Evolutionary conservation across 169 alveolate species (phyloP).

Genomic region (Plasmodium gaboni): DNA sequence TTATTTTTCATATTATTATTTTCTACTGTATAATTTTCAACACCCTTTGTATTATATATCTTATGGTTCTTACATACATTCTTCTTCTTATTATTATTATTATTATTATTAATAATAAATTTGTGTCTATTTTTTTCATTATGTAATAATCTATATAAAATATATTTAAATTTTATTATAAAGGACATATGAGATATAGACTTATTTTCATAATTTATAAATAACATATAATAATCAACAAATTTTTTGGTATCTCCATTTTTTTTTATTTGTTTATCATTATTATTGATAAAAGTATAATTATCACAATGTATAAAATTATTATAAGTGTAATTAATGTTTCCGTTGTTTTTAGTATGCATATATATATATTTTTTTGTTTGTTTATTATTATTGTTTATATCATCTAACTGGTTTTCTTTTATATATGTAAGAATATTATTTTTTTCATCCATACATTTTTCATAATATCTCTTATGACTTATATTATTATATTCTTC

Average conservation of each 20-base stretch:
- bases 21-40: too few species aligned
- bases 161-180: neutral
- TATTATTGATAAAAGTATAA: too few species aligned
- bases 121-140: neutral
- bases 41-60: too few species aligned
- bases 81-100: neutral
- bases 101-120: neutral
- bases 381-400: too few species aligned
- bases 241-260: constrained; percentile 18
- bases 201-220: constrained; percentile 9
- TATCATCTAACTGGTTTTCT: too few species aligned
- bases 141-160: neutral
- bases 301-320: too few species aligned
- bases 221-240: constrained; percentile 34
- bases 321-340: neutral
- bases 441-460: too few species aligned
- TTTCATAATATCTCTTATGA: too few species aligned
- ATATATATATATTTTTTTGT: too few species aligned
- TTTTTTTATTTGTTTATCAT: neutral
- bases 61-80: neutral
- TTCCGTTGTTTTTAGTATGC: neutral
- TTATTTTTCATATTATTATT: too few species aligned
- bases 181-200: constrained; percentile 7
- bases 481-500: too few species aligned
- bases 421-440: too few species aligned